Evolutionary conservation across 345 rosid species (phyloP), one percentile per base, ranked within the genome.

Genomic region (Erysimum cheiranthoides): DNA sequence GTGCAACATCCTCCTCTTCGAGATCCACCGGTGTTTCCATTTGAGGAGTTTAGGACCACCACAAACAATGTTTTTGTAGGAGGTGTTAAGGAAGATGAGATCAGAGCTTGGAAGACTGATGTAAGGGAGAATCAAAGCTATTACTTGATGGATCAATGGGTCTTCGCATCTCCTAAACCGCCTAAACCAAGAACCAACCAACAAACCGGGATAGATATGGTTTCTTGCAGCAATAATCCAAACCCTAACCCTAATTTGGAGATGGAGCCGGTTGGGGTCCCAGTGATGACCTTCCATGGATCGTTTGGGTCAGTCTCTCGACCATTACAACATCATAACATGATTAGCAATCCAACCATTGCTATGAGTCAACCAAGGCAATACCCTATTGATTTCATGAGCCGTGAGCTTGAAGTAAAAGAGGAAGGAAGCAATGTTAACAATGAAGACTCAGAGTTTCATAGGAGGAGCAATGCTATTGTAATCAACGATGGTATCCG

Each of bases 81-180:
- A 68, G 39, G 39, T 3, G 1, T 12, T 2, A 39, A 54, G 0
- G 30, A 0, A 8, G 5, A 3, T 10, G 51, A 28, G 39, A n/a
- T n/a, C n/a, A 40, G 30, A 39, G 8, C 8, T 13, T 1, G 2
- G 36, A 25, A 25, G 42, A 38, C 11, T 4, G 21, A 5, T 36
- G 66, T 11, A 21, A 42, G 6, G 6, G 53, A 4, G 4, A 58
- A 38, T 25, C 67, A 36, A 66, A 74, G 8, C 6, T 34, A 32
- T 3, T 75, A 58, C 60, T 38, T 75, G 43, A 38, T 66, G 60
- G 78, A 67, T 39, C 25, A 38, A 60, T 74, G 78, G 68, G 0
- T 21, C 25, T 21, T 21, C 25, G 25, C 25, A 21, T 21, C 25
- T 21, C 25, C 25, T 21, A 21, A 21, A 21, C 25, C 25, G 25